These are phyloP conservation scores for Fusarium pseudograminearum DNA, from an alignment of 2,329 filamentous ascomycete genomes.

Conservation along the genomic window DNA sequence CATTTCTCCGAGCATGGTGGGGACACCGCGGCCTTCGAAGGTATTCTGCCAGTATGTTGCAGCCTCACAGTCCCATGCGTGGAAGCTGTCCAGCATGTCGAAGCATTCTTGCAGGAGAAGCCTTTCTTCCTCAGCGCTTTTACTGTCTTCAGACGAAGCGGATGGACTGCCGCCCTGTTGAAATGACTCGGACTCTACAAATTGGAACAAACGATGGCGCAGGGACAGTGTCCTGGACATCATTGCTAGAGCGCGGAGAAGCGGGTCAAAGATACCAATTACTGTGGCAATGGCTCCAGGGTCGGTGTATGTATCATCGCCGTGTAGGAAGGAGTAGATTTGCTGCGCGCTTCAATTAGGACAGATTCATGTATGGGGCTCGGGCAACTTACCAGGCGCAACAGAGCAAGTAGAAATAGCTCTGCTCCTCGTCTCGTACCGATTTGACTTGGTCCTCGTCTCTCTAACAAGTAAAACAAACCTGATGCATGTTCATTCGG, in stretches of 20 bases:
- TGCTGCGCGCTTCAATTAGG: slow-evolving; percentile 38
- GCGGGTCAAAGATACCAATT: slow-evolving; percentile 49
- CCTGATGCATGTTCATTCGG: slow-evolving; percentile 51
- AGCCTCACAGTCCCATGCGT: slow-evolving; percentile 49
- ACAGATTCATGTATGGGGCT: accelerated
- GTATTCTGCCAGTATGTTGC: slow-evolving; percentile 49
- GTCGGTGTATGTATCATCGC: slow-evolving; percentile 50
- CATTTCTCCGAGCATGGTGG: slow-evolving; percentile 47
- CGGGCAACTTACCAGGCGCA: slow-evolving; percentile 47
- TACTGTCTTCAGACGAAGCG: neutral
- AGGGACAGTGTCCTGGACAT: slow-evolving; percentile 47
- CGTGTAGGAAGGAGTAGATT: slow-evolving; percentile 51
- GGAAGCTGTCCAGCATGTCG: slow-evolving; percentile 48
- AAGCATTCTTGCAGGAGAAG: slow-evolving; percentile 42
- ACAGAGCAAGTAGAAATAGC: slow-evolving; percentile 48
- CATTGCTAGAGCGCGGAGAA: slow-evolving; percentile 49
- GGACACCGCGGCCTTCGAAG: slow-evolving; percentile 47
- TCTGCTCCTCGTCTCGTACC: slow-evolving; percentile 48
- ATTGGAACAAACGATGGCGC: slow-evolving; percentile 26
- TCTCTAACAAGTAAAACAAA: slow-evolving; percentile 51
- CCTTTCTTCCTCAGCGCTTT: slow-evolving; percentile 9
- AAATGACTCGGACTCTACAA: slow-evolving; percentile 9
- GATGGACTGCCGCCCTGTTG: neutral
- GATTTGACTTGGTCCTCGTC: slow-evolving; percentile 49
- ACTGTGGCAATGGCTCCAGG: slow-evolving; percentile 48